Conservation (phyloP, 2,329 filamentous ascomycete genomes). For the Nothomitra cinnamomea region DNA sequence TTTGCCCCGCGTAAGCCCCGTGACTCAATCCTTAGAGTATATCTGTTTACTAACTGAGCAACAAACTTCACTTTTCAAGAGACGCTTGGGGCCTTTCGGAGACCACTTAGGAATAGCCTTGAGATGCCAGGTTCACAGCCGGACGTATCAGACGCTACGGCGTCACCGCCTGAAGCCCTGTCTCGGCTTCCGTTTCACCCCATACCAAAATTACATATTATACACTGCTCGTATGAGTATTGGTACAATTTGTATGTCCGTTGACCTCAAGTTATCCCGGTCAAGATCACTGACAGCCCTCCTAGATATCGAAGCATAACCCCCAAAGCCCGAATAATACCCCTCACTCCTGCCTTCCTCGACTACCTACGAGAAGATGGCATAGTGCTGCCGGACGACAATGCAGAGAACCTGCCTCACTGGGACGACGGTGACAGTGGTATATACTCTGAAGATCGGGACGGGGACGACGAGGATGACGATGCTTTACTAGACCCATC, state of each 20-base stretch:
- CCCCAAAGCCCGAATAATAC: slow-evolving; percentile 73
- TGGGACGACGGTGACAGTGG: slow-evolving; percentile 23
- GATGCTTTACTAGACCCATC: slow-evolving; percentile 30
- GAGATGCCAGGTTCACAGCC: not conserved
- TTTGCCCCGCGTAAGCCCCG: too few relatives aligned
- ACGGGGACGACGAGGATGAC: slow-evolving; percentile 5
- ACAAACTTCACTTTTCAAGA: too few relatives aligned
- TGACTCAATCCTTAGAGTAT: not conserved
- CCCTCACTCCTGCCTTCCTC: slow-evolving; percentile 58
- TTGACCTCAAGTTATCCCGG: not conserved
- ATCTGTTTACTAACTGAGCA: not conserved
- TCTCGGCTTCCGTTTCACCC: slow-evolving; percentile 55
- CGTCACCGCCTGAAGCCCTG: slow-evolving; percentile 9
- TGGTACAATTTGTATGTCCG: slow-evolving; percentile 60
- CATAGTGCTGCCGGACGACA: slow-evolving; percentile 67
- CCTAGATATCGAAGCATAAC: slow-evolving; percentile 61
- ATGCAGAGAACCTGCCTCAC: slow-evolving; percentile 23
- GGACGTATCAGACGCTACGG: not conserved
- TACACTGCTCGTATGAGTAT: slow-evolving; percentile 84
- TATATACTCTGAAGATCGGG: slow-evolving; percentile 29
- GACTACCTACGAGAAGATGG: slow-evolving; percentile 83
- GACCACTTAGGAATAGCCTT: not conserved
- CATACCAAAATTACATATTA: slow-evolving; percentile 68
- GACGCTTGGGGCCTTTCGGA: too few relatives aligned
- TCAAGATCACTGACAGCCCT: slow-evolving; percentile 7